Percentiles rank a stretch among this genome's conserved stretches.
phyloP scores from a whole-genome alignment of 2,329 filamentous ascomycete genomes.

The Sphaerostilbella broomeana region DNA sequence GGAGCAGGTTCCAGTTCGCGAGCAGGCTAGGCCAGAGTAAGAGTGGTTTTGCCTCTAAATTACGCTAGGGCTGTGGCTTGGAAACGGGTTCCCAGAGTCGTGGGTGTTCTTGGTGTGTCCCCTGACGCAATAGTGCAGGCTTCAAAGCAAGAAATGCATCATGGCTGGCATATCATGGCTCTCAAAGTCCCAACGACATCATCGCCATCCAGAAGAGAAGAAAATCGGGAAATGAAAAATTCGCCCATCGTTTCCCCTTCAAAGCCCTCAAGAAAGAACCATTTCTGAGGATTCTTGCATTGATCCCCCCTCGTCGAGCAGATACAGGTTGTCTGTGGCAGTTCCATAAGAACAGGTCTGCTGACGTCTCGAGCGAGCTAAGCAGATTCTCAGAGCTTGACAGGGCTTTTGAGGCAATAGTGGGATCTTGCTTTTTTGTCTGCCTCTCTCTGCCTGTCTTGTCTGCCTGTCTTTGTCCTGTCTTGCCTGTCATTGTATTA shows the following conservation, averaged over 20 bases:
- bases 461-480: too few relatives aligned
- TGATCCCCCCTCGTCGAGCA: neutral
- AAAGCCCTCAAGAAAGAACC: neutral
- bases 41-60: neutral
- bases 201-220: too few relatives aligned
- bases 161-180: too few relatives aligned
- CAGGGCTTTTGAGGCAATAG: neutral
- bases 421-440: constrained; percentile 5
- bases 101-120: neutral
- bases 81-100: too few relatives aligned
- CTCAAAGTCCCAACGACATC: too few relatives aligned
- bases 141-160: neutral
- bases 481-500: too few relatives aligned
- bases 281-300: neutral
- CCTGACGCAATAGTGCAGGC: constrained; percentile 13
- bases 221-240: too few relatives aligned
- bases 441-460: neutral
- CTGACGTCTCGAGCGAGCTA: neutral
- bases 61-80: too few relatives aligned
- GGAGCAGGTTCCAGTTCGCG: constrained; percentile 1
- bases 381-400: neutral
- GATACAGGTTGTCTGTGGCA: neutral
- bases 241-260: neutral
- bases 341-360: neutral
- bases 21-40: neutral